phyloP scores from a whole-genome alignment of 306 rosid genomes.

The Neltuma alba region DNA sequence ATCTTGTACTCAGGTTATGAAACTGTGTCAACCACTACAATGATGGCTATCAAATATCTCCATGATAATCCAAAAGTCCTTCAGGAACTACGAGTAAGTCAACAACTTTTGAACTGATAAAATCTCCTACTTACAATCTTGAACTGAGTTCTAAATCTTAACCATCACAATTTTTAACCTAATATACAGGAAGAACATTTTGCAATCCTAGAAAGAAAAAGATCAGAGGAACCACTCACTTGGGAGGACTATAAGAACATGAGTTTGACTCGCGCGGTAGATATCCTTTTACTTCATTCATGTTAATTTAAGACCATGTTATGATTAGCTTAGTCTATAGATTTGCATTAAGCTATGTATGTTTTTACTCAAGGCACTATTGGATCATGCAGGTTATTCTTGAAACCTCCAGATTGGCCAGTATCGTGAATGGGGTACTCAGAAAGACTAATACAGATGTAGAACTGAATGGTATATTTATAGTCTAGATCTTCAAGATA shows the following conservation, averaged over 20 bases:
- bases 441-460: conserved; percentile 63
- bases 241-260: conserved; percentile 70
- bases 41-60: conserved; percentile 81
- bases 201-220: conserved; percentile 56
- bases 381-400: conserved; percentile 57
- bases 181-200: conserved; percentile 70
- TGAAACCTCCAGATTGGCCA: conserved; percentile 79
- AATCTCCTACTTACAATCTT: no score
- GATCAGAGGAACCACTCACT: conserved; percentile 48
- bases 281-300: conserved; percentile 26
- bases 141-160: not conserved
- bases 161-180: not conserved
- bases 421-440: conserved; percentile 69
- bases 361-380: not conserved
- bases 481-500: not conserved
- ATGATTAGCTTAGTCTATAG: not conserved
- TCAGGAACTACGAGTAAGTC: conserved; percentile 56
- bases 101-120: not conserved
- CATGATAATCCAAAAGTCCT: conserved; percentile 73
- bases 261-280: conserved; percentile 68
- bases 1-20: conserved; percentile 81
- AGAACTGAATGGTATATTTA: conserved; percentile 64
- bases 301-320: not conserved
- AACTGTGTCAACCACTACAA: conserved; percentile 83
- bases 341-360: not conserved